Evolutionary conservation across 2,329 filamentous ascomycete species (phyloP).

Genomic region (Pyrenophora seminiperda): DNA sequence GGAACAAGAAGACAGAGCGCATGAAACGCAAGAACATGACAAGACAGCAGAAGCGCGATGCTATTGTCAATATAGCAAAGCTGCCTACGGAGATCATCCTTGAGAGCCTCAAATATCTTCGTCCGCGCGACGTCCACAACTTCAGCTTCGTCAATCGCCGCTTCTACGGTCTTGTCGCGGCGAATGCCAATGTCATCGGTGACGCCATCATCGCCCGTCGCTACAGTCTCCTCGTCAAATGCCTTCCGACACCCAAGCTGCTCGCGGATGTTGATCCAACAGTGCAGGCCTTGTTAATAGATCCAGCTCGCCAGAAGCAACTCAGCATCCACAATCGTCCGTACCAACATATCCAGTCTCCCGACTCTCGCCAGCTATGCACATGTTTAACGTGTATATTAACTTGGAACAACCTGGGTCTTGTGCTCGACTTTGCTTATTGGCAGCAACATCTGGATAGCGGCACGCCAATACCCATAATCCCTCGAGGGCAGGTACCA

Average conservation of each 20-base stretch:
- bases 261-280: conserved; percentile 50
- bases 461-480: conserved; percentile 59
- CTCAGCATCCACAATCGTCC: conserved; percentile 56
- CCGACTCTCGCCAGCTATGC: conserved; percentile 57
- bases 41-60: conserved; percentile 38
- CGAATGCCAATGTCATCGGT: conserved; percentile 54
- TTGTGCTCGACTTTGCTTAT: conserved; percentile 61
- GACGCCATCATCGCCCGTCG: conserved; percentile 53
- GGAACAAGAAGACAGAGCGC: conserved; percentile 60
- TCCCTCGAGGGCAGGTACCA: conserved; percentile 55
- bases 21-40: conserved; percentile 49
- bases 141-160: conserved; percentile 52
- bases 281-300: conserved; percentile 48
- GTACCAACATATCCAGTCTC: conserved; percentile 58
- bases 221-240: conserved; percentile 58
- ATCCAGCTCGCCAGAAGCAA: conserved; percentile 51
- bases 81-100: conserved; percentile 61
- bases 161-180: conserved; percentile 52
- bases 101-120: conserved; percentile 54
- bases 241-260: conserved; percentile 58
- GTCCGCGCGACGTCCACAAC: conserved; percentile 58
- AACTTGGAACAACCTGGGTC: conserved; percentile 61
- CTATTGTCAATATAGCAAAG: conserved; percentile 49
- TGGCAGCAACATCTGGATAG: conserved; percentile 60
- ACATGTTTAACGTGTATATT: conserved; percentile 63